Evolutionary conservation across 2,329 filamentous ascomycete genomes (phyloP).

Genomic region (Alternaria sp.): DNA sequence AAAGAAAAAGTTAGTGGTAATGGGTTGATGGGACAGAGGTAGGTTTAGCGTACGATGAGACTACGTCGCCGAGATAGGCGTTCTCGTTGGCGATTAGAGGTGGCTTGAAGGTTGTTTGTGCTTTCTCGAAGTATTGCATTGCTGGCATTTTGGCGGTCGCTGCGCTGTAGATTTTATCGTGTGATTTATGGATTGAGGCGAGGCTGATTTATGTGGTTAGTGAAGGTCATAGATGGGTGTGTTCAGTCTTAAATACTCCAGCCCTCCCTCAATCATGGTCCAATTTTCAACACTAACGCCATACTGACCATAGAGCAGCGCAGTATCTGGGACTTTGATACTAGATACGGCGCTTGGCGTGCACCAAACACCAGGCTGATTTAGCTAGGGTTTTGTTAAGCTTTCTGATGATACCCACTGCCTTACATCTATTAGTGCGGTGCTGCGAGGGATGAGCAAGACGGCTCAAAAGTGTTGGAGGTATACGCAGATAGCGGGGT

Average conservation of each 20-base stretch:
- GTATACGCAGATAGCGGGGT: slow-evolving; percentile 1
- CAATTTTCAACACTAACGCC: background rate
- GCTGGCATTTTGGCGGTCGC: slow-evolving; percentile 19
- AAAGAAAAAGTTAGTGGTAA: background rate
- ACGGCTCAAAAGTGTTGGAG: background rate
- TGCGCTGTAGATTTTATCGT: background rate
- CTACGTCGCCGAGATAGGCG: slow-evolving; percentile 71
- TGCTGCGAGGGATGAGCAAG: background rate
- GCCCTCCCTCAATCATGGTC: background rate
- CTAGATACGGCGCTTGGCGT: background rate
- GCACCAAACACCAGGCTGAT: background rate
- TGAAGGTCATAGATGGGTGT: background rate
- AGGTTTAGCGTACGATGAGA: slow-evolving; percentile 57
- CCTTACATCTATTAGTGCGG: slow-evolving; percentile 2
- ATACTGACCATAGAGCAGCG: background rate
- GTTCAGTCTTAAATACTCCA: background rate
- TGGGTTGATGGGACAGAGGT: background rate
- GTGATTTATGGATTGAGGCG: background rate
- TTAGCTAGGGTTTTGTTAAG: background rate
- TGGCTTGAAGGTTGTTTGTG: slow-evolving; percentile 68
- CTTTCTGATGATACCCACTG: background rate
- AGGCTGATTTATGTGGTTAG: background rate
- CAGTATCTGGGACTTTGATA: slow-evolving; percentile 2
- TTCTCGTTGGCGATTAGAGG: slow-evolving; percentile 74
- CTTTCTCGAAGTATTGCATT: slow-evolving; percentile 65